Evolutionary conservation across 345 rosid species (phyloP).

Genomic region (Eucalyptus brandiana): DNA sequence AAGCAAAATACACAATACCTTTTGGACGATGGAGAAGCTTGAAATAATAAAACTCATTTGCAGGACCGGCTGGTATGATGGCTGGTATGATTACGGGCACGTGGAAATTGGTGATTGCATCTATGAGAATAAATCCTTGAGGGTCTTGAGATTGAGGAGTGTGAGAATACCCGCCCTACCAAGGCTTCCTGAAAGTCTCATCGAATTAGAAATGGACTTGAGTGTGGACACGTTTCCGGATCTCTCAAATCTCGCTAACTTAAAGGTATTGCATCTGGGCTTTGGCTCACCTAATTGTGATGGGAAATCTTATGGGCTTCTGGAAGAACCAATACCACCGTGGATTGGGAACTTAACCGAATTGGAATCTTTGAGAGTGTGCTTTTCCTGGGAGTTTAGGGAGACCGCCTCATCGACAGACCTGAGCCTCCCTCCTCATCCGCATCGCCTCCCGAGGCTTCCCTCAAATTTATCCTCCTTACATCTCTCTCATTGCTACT

Average conservation of each 20-base stretch:
- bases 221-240: background rate
- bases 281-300: rapidly evolving
- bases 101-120: background rate
- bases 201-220: rapidly evolving
- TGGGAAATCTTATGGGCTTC: background rate
- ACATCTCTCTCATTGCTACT: rapidly evolving
- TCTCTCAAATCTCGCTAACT: background rate
- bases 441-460: background rate
- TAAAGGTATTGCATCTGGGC: rapidly evolving
- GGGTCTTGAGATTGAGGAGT: rapidly evolving
- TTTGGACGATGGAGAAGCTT: background rate
- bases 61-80: too few relatives aligned
- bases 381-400: rapidly evolving
- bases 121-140: background rate
- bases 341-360: background rate
- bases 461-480: background rate
- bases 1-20: rapidly evolving
- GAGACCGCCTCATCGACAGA: rapidly evolving
- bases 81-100: too few relatives aligned
- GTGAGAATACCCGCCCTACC: background rate
- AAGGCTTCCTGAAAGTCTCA: background rate
- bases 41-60: too few relatives aligned
- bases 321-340: background rate
- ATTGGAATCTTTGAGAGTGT: rapidly evolving
- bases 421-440: background rate